phyloP scores from a whole-genome alignment of 805 yeast species.

The Candida sithepensis region DNA sequence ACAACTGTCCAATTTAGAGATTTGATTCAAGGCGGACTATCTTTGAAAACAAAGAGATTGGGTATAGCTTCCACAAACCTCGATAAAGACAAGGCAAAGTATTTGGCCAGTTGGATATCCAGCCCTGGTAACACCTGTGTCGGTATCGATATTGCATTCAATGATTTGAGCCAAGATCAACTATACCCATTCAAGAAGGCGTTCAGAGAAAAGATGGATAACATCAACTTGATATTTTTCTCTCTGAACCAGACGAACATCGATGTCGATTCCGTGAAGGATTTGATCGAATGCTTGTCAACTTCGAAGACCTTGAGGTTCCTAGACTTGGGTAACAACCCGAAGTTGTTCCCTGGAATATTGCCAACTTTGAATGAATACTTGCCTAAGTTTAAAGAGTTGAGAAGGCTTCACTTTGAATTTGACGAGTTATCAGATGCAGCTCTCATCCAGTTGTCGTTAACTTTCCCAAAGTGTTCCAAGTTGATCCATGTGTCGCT shows the following conservation, averaged over 20 bases:
- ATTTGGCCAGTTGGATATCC: slow-evolving; percentile 47
- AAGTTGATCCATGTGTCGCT: slow-evolving; percentile 50
- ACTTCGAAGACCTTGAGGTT: slow-evolving; percentile 41
- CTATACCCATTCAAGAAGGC: slow-evolving; percentile 43
- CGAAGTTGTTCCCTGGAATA: slow-evolving; percentile 48
- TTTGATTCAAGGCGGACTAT: slow-evolving; percentile 40
- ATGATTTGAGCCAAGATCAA: slow-evolving; percentile 46
- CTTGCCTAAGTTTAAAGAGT: slow-evolving; percentile 42
- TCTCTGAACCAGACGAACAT: slow-evolving; percentile 51
- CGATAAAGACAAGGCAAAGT: slow-evolving; percentile 37
- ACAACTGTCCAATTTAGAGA: slow-evolving; percentile 38
- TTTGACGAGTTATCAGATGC: slow-evolving; percentile 45
- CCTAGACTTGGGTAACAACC: slow-evolving; percentile 51
- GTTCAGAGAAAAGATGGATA: slow-evolving; percentile 26
- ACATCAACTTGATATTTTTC: slow-evolving; percentile 42
- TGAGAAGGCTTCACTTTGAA: slow-evolving; percentile 53
- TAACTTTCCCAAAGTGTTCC: slow-evolving; percentile 44
- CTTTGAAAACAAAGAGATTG: slow-evolving; percentile 42
- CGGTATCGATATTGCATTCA: slow-evolving; percentile 55
- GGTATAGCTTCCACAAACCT: slow-evolving; percentile 54
- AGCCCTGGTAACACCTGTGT: slow-evolving; percentile 41
- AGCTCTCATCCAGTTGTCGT: slow-evolving; percentile 46
- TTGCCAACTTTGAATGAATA: slow-evolving; percentile 40
- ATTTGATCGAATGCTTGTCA: slow-evolving; percentile 36
- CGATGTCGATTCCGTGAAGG: slow-evolving; percentile 35